A percentile compares a stretch with the other conserved stretches of the same genome.
Evolutionary conservation across 1,139 yeast genomes (phyloP).

Genomic region (Kurtzmaniella quercitrusa): DNA sequence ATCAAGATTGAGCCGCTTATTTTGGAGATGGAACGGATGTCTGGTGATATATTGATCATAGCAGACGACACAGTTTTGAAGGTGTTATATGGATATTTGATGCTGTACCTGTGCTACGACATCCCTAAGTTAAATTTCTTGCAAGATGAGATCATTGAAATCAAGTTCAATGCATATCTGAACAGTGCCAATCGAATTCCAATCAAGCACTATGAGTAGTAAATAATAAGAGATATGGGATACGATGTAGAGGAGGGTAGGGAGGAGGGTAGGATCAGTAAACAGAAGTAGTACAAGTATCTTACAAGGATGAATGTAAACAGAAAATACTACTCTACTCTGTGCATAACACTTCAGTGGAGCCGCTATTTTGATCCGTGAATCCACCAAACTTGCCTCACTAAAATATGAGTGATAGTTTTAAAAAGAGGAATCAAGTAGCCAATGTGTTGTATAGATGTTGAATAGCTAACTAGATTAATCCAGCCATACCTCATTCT

Average conservation of each 20-base stretch:
- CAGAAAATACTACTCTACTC: too few relatives aligned
- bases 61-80: slow-evolving; percentile 91
- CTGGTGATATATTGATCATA: slow-evolving; percentile 81
- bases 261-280: too few relatives aligned
- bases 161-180: slow-evolving; percentile 82
- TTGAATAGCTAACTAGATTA: too few relatives aligned
- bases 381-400: too few relatives aligned
- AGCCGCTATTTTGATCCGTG: too few relatives aligned
- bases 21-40: slow-evolving; percentile 87
- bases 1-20: slow-evolving; percentile 90
- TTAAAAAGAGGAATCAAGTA: too few relatives aligned
- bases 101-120: slow-evolving; percentile 86
- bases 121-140: slow-evolving; percentile 78
- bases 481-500: too few relatives aligned
- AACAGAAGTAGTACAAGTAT: too few relatives aligned
- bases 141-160: slow-evolving; percentile 78
- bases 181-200: slow-evolving; percentile 57
- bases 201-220: slow-evolving; percentile 18
- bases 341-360: too few relatives aligned
- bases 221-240: not conserved
- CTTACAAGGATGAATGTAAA: too few relatives aligned
- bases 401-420: too few relatives aligned
- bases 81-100: slow-evolving; percentile 87
- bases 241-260: not conserved
- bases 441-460: too few relatives aligned